phyloP scores from a whole-genome alignment of 2,329 filamentous ascomycete genomes.

The Phyllosticta citrichinensis region DNA sequence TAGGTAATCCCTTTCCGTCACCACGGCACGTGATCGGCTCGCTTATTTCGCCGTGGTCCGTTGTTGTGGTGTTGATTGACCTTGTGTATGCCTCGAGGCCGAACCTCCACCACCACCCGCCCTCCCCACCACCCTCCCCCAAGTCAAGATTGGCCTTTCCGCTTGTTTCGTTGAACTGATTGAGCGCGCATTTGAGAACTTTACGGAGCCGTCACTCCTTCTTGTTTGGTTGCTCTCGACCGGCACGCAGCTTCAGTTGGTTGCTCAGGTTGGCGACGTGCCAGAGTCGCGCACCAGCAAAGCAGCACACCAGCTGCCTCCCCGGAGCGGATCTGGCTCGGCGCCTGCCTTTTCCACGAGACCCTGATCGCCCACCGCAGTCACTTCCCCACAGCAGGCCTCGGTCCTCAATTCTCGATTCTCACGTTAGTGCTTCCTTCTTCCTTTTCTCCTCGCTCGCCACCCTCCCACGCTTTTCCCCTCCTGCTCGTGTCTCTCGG shows the following conservation, averaged over 20 bases:
- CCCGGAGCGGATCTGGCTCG: too few species aligned
- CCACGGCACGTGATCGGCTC: not conserved
- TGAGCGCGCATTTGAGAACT: not conserved
- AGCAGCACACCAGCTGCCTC: not conserved
- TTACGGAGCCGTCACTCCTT: not conserved
- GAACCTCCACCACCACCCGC: not conserved
- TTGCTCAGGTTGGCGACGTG: not conserved
- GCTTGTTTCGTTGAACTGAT: not conserved
- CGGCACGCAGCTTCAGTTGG: not conserved
- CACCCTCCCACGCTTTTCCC: conserved; percentile 3
- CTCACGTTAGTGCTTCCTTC: not conserved
- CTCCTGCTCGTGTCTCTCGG: conserved; percentile 3
- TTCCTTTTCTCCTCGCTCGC: conserved; percentile 6
- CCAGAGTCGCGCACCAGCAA: not conserved
- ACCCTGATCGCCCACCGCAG: not conserved
- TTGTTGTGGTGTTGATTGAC: not conserved
- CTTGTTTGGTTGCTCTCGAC: not conserved
- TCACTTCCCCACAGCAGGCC: not conserved
- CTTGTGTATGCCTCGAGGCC: not conserved
- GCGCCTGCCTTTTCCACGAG: not conserved
- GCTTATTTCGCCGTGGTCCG: not conserved
- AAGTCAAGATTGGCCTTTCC: not conserved
- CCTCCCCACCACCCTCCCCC: not conserved
- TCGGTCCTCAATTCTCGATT: not conserved
- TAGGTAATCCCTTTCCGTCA: not conserved